phyloP scores from a whole-genome alignment of 2,329 filamentous ascomycete species.

The Thelonectria olida region DNA sequence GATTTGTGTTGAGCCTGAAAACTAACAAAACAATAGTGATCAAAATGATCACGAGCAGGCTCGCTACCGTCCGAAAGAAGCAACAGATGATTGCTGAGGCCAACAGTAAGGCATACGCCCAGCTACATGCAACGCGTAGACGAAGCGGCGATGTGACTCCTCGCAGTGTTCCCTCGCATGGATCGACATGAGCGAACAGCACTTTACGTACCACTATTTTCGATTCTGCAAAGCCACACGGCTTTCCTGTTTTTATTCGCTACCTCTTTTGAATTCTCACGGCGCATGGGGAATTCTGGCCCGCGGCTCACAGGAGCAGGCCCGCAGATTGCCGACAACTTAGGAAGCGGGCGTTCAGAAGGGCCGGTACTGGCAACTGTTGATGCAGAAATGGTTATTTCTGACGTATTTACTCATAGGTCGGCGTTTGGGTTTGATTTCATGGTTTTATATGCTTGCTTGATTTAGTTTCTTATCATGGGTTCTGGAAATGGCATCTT shows the following conservation, averaged over 20 bases:
- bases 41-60: constrained; percentile 67
- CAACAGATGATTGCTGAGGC: constrained; percentile 68
- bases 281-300: constrained; percentile 32
- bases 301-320: constrained; percentile 38
- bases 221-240: constrained; percentile 31
- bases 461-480: background rate
- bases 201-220: constrained; percentile 29
- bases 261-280: constrained; percentile 30
- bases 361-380: constrained; percentile 20
- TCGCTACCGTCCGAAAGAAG: constrained; percentile 67
- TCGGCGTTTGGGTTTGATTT: constrained; percentile 36
- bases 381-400: constrained; percentile 12
- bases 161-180: constrained; percentile 61
- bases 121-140: constrained; percentile 54
- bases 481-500: constrained; percentile 7
- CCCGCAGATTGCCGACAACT: constrained; percentile 36
- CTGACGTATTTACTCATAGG: constrained; percentile 34
- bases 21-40: constrained; percentile 60
- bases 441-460: constrained; percentile 14
- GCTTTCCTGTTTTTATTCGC: constrained; percentile 35
- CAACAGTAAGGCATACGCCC: constrained; percentile 56
- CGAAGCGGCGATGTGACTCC: constrained; percentile 66
- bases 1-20: background rate
- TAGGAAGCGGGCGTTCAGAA: constrained; percentile 41
- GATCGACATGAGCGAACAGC: constrained; percentile 45